Conservation (phyloP, 2,329 filamentous ascomycete genomes). For the Lachnellula cervina region DNA sequence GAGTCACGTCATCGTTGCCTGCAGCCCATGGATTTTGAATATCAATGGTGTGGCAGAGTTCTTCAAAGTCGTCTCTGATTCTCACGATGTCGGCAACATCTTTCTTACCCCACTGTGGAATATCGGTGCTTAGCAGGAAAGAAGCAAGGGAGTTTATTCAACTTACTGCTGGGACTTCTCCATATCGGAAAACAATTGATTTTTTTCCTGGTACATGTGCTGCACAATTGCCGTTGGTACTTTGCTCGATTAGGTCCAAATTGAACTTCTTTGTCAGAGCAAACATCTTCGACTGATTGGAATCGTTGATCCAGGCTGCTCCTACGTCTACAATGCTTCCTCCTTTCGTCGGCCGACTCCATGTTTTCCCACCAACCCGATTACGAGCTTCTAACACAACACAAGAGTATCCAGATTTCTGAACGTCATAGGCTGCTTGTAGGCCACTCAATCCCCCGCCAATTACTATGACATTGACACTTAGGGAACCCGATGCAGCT, state of each 20-base stretch:
- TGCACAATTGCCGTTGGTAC: constrained; percentile 40
- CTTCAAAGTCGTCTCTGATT: constrained; percentile 5
- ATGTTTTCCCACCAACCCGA: constrained; percentile 40
- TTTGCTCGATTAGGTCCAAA: constrained; percentile 44
- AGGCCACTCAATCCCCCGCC: constrained; percentile 13
- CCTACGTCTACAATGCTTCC: constrained; percentile 45
- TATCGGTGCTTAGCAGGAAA: background rate
- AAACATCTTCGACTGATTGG: constrained; percentile 33
- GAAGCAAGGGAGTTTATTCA: no score
- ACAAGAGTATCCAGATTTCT: constrained; percentile 11
- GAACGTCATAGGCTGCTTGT: constrained; percentile 11
- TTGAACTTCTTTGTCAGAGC: constrained; percentile 38
- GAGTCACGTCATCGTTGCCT: constrained; percentile 28
- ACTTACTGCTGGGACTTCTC: constrained; percentile 27
- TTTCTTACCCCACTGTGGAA: no score
- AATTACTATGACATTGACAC: constrained; percentile 11
- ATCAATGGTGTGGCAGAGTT: constrained; percentile 9
- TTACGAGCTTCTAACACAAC: constrained; percentile 38
- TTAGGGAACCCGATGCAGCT: background rate
- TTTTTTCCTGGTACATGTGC: constrained; percentile 37
- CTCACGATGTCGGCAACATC: background rate
- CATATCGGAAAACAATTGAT: constrained; percentile 31
- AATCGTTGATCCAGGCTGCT: constrained; percentile 53
- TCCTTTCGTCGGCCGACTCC: constrained; percentile 19
- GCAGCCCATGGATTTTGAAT: constrained; percentile 16